Percentiles rank a stretch among this genome's conserved stretches.
Evolutionary conservation across 2,329 filamentous ascomycete genomes (phyloP).

Genomic region (Diaporthe vexans): DNA sequence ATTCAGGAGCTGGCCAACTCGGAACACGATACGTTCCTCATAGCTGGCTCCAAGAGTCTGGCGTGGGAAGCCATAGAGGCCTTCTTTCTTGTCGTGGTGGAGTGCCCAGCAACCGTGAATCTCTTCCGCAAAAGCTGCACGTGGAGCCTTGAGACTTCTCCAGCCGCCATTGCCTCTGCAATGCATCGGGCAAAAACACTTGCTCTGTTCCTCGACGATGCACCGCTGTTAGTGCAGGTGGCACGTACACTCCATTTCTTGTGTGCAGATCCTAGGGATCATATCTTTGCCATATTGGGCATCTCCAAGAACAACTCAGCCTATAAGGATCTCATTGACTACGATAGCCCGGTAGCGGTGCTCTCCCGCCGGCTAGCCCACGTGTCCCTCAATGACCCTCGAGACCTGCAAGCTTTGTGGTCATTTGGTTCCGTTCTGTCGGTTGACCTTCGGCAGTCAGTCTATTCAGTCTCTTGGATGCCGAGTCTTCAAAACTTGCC

Average conservation of each 20-base stretch:
- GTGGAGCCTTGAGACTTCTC: background rate
- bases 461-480: background rate
- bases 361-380: background rate
- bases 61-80: background rate
- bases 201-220: background rate
- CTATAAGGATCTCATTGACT: background rate
- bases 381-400: background rate
- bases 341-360: background rate
- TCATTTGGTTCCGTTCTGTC: background rate
- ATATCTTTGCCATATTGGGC: background rate
- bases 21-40: background rate
- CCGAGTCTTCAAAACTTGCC: background rate
- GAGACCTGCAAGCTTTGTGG: background rate
- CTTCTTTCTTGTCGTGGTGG: background rate
- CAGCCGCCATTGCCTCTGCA: too few species aligned
- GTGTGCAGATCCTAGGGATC: background rate
- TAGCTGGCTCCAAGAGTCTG: background rate
- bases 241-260: background rate
- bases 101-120: background rate
- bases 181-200: background rate
- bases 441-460: background rate
- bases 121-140: background rate
- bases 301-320: background rate
- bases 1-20: slow-evolving; percentile 8
- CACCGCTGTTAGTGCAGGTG: background rate